These are phyloP conservation scores for Eimeria praecox DNA, from an alignment of 169 alveolate species.

Conservation along the genomic window DNA sequence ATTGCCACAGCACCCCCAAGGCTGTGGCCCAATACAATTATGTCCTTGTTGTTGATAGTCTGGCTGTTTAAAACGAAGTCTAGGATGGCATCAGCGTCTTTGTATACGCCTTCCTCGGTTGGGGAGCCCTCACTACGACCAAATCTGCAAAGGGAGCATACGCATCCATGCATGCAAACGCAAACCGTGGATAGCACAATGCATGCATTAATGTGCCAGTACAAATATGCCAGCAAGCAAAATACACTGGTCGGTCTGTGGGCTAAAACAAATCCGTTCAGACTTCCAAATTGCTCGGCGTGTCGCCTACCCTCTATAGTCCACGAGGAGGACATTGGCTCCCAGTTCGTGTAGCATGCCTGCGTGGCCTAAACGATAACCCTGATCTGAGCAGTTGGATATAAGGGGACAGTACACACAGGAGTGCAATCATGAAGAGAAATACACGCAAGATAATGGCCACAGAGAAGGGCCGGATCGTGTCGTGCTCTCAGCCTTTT, in stretches of 20 bases:
- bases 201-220: not conserved
- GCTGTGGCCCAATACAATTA: conserved; percentile 85
- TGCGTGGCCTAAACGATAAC: not conserved
- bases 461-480: not conserved
- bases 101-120: conserved; percentile 73
- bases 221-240: not conserved
- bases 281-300: not conserved
- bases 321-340: conserved; percentile 55
- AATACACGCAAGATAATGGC: not conserved
- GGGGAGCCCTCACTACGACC: conserved; percentile 79
- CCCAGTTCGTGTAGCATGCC: not conserved
- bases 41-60: conserved; percentile 71
- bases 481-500: not conserved
- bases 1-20: conserved; percentile 91
- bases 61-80: conserved; percentile 5
- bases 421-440: not conserved
- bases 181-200: not conserved
- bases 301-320: conserved; percentile 73
- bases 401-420: not conserved
- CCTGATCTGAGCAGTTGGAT: not conserved
- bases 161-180: not conserved
- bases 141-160: conserved; percentile 7
- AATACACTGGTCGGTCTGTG: not conserved
- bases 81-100: conserved; percentile 71
- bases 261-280: not conserved